Evolutionary conservation across 805 yeast species (phyloP).

Genomic region (Schizosaccharomyces japonicus): DNA sequence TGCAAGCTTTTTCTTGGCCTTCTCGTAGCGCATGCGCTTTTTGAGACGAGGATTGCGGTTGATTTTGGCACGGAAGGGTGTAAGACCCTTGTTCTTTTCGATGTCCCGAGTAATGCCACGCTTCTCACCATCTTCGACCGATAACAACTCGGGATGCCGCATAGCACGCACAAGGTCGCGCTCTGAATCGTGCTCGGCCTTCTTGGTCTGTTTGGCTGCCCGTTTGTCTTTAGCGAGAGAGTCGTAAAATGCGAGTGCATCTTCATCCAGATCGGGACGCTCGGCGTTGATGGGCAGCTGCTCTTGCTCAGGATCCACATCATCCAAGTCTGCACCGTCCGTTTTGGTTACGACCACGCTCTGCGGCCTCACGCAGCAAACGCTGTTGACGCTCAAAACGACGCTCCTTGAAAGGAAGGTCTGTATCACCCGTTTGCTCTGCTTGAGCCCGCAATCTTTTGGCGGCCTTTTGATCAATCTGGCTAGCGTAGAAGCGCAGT

Average conservation of each 20-base stretch:
- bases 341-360: slow-evolving; percentile 40
- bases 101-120: slow-evolving; percentile 90
- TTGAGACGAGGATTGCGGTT: slow-evolving; percentile 89
- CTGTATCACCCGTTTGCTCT: slow-evolving; percentile 60
- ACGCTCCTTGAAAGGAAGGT: slow-evolving; percentile 77
- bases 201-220: slow-evolving; percentile 30
- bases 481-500: slow-evolving; percentile 85
- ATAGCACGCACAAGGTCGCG: not conserved
- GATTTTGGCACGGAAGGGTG: slow-evolving; percentile 80
- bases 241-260: slow-evolving; percentile 36
- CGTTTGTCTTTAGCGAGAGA: slow-evolving; percentile 27
- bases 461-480: slow-evolving; percentile 57
- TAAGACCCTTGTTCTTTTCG: slow-evolving; percentile 84
- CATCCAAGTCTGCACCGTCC: slow-evolving; percentile 18
- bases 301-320: slow-evolving; percentile 15
- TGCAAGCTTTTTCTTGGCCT: slow-evolving; percentile 79
- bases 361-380: slow-evolving; percentile 64
- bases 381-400: slow-evolving; percentile 75
- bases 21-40: slow-evolving; percentile 90
- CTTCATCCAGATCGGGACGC: slow-evolving; percentile 9
- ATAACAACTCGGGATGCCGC: not conserved
- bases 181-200: slow-evolving; percentile 30
- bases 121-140: slow-evolving; percentile 53
- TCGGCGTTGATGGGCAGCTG: slow-evolving; percentile 7
- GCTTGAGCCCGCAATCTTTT: slow-evolving; percentile 21